Conservation (phyloP, 1,139 yeast species). For the Hansenula sp. region DNA sequence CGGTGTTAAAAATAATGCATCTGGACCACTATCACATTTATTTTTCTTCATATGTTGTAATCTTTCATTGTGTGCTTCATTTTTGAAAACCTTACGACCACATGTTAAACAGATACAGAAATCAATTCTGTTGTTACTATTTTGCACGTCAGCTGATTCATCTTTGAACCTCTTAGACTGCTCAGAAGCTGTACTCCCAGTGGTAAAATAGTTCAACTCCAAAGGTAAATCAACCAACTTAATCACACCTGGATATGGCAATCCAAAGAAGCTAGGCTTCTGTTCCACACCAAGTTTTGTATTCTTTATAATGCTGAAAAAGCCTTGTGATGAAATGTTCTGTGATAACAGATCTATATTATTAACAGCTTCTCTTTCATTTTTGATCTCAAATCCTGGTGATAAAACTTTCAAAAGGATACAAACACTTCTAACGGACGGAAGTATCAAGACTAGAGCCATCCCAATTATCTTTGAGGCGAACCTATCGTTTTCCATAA, state of each 20-base stretch:
- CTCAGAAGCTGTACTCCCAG: constrained; percentile 20
- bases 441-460: constrained; percentile 9
- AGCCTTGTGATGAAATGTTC: neutral
- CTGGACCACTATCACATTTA: constrained; percentile 23
- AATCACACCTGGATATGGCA: constrained; percentile 66
- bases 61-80: constrained; percentile 27
- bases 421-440: constrained; percentile 16
- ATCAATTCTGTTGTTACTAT: constrained; percentile 31
- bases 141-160: constrained; percentile 10
- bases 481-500: constrained; percentile 7
- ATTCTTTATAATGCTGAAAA: neutral
- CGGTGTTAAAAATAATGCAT: constrained; percentile 45
- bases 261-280: too few relatives aligned
- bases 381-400: constrained; percentile 12
- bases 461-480: constrained; percentile 6
- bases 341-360: constrained; percentile 8
- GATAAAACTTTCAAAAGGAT: constrained; percentile 16
- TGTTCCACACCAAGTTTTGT: neutral
- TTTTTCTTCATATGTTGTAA: constrained; percentile 34
- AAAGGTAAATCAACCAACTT: constrained; percentile 61
- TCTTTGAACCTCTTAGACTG: constrained; percentile 9
- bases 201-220: constrained; percentile 67
- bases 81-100: constrained; percentile 34
- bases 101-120: constrained; percentile 37
- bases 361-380: neutral